Base-by-base conservation (phyloP, 805 yeast species). In the Sugiyamaella marilandica region DNA sequence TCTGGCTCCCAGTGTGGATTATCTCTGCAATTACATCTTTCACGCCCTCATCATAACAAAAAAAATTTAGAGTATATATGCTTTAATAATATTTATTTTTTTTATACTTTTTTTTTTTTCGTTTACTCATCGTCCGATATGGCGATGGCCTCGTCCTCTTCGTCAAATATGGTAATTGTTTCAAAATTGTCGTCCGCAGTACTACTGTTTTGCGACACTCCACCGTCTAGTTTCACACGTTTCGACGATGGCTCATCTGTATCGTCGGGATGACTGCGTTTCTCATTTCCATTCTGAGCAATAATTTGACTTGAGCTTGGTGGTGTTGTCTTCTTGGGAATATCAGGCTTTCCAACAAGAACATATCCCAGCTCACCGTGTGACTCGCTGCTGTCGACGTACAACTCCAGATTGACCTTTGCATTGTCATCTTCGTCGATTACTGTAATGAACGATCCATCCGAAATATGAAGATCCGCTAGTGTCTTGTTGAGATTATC, bases 1-100 rank as follows among this genome's bases (percentile, higher is more conserved):
- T 89, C 0, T 90, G 96, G 96, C 66, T 83, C 36, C 95, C 97
- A 2, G 76, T 82, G 4, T 92, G 98, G 98, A 43, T 82, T 2
- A 61, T 71, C 10, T 50, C 37, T 10, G 18, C 21, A 9, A 7
- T 45, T 16, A 36, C 32, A n/a, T 26, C 37, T 14, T 29, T 14
- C 41, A 36, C 33, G 18, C 24, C 33, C 4, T 9, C 41, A 10
- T 16, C 46, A 33, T 41, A 39, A 39, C 35, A 10, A 34, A 13
- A 34, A 34, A 34, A 34, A 14, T 3, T n/a, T 34, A 34, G 37
- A n/a, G 37, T n/a, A 5, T 34, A 24, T 18, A 21, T 39, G 10
- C 36, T 32, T 13, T 37, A 18, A 33, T 43, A 41, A 44, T 46
- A 41, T 45, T 53, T 24, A 39, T 48, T 24, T 43, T 26, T 26